Percentiles rank a stretch among this genome's conserved stretches.
Conservation (phyloP, 495 filamentous ascomycete species). For the Echria macrotheca region DNA sequence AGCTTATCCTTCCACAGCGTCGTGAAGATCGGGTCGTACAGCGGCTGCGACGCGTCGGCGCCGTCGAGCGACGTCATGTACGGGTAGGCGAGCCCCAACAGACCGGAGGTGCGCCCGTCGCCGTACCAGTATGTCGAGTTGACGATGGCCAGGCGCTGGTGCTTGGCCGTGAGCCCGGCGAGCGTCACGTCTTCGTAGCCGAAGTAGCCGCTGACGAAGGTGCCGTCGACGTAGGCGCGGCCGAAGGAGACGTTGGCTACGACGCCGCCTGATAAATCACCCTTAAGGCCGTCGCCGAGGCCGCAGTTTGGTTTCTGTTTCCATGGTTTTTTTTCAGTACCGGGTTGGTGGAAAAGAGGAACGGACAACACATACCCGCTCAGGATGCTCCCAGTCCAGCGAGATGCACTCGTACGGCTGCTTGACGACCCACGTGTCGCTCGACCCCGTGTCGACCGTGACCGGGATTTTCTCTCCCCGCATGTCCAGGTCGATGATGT, state of each 20-base stretch:
- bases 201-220: constrained; percentile 47
- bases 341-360: no score
- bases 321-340: no score
- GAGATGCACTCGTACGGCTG: constrained; percentile 45
- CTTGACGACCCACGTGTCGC: constrained; percentile 55
- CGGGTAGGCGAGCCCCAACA: constrained; percentile 58
- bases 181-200: constrained; percentile 50
- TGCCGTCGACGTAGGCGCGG: constrained; percentile 53
- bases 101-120: constrained; percentile 42
- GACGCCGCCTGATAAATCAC: constrained; percentile 33
- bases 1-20: constrained; percentile 48
- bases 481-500: constrained; percentile 33
- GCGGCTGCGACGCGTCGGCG: constrained; percentile 16
- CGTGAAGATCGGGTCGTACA: constrained; percentile 52
- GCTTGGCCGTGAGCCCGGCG: constrained; percentile 41
- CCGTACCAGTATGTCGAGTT: constrained; percentile 44
- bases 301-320: constrained; percentile 38
- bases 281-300: constrained; percentile 42
- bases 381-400: constrained; percentile 14
- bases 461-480: constrained; percentile 42
- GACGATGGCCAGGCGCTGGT: constrained; percentile 50
- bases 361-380: constrained; percentile 15
- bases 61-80: constrained; percentile 33
- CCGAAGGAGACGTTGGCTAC: constrained; percentile 46
- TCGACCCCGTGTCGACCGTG: constrained; percentile 58